Evolutionary conservation across 1,284 basidiomycete species (phyloP).

Genomic region (Porogramme epimiltina): DNA sequence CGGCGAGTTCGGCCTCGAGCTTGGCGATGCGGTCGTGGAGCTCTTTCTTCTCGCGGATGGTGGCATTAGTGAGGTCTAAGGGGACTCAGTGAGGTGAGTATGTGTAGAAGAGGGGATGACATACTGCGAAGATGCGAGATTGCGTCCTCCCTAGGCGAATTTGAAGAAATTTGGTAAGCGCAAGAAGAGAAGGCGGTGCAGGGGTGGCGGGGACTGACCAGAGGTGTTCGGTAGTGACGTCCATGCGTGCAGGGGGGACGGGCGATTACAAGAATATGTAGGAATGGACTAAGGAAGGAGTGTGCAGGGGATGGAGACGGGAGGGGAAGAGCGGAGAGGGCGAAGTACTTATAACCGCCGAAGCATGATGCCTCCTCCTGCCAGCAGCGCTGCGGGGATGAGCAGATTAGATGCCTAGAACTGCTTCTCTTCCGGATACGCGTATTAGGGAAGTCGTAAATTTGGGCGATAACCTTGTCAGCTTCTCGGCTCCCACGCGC

Average conservation of each 20-base stretch:
- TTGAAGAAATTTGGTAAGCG: slow-evolving; percentile 8
- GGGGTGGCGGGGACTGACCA: slow-evolving; percentile 46
- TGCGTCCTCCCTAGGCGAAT: slow-evolving; percentile 58
- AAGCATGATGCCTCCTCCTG: slow-evolving; percentile 38
- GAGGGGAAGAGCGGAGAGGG: slow-evolving; percentile 34
- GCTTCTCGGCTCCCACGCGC: slow-evolving; percentile 36
- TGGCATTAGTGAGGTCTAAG: slow-evolving; percentile 62
- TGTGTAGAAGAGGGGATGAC: slow-evolving; percentile 15
- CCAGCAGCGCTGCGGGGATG: slow-evolving; percentile 37
- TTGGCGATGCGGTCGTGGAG: slow-evolving; percentile 64
- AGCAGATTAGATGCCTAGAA: slow-evolving; percentile 44
- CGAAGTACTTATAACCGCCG: slow-evolving; percentile 44
- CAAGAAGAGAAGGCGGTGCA: slow-evolving; percentile 1
- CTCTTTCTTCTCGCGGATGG: slow-evolving; percentile 62
- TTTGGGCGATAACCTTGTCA: slow-evolving; percentile 27
- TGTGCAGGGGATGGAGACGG: slow-evolving; percentile 31
- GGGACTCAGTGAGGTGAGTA: slow-evolving; percentile 1
- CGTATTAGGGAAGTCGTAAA: slow-evolving; percentile 26
- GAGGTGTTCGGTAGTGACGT: slow-evolving; percentile 58
- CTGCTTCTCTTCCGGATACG: slow-evolving; percentile 35
- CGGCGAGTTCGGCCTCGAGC: slow-evolving; percentile 65
- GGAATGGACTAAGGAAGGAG: slow-evolving; percentile 30
- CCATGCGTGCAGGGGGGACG: slow-evolving; percentile 55
- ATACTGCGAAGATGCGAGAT: slow-evolving; percentile 60
- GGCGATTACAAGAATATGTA: slow-evolving; percentile 27